Evolutionary conservation across 768 basidiomycete species (phyloP), one percentile per base, ranked within the genome.

Genomic region (Trametopsis cervina): DNA sequence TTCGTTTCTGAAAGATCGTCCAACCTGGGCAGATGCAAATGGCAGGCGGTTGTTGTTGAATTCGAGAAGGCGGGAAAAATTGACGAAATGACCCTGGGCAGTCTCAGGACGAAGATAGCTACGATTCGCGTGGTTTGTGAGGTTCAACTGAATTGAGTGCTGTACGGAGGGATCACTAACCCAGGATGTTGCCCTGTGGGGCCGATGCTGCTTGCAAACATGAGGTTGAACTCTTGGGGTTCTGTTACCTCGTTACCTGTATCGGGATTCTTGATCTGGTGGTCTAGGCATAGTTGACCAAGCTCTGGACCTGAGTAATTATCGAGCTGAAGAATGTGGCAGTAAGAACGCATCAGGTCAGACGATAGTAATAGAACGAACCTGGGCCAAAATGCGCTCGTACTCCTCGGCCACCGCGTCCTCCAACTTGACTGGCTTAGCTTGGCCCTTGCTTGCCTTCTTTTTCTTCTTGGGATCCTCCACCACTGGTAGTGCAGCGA

Each of bases 21-120:
- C 96, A 55, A 99, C 89, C 65, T 96, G 93, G 1, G 96, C 96
- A 39, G 92, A 96, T 11, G 95, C 96, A 62, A 98, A 99, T 0
- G 95, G 96, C 18, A 99, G 72, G 18, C 89, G 85, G 11, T 91
- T 89, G 63, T 98, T 96, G 75, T 98, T 98, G 78, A 95, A 98
- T 40, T 97, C 96, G 50, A 98, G 85, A 24, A 98, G 76, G 15
- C 95, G 88, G 54, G 83, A 83, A 72, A 99, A 99, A 76, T 98
- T 98, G 63, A 98, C 81, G 75, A 98, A 99, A 67, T 98, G 96
- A 46, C 95, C 92, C 61, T 98, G 95, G 0, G 96, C 95, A 0
- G 96, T 99, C 66, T 98, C 96, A 1, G 96, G 96, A 18, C 96
- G 92, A 45, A 99, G 84, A 69, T 80, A 98, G 40, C 93, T 93